Conservation (phyloP, 495 filamentous ascomycete genomes). For the Bacidia gigantensis region DNA sequence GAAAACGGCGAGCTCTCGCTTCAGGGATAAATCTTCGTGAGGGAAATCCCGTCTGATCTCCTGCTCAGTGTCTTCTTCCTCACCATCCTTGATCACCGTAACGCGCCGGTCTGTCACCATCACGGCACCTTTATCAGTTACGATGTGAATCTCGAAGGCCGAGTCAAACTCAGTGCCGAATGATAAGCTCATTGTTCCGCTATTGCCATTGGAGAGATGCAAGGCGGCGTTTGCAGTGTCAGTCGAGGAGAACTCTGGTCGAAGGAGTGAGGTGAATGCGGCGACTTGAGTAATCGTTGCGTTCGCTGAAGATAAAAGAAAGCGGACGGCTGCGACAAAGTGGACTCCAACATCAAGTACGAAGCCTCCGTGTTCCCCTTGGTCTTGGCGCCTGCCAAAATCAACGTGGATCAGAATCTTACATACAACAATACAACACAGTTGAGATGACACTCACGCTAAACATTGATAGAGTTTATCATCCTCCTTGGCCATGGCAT, state of each 20-base stretch:
- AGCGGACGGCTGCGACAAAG: conserved; percentile 6
- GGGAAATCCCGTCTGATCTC: neutral
- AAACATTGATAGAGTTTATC: conserved; percentile 5
- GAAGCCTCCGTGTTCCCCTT: conserved; percentile 4
- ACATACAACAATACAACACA: neutral
- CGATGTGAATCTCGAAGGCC: conserved; percentile 9
- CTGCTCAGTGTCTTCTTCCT: neutral
- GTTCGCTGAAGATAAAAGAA: conserved; percentile 3
- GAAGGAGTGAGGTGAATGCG: conserved; percentile 8
- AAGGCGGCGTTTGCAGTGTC: conserved; percentile 8
- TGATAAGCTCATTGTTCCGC: conserved; percentile 12
- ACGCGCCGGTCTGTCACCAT: conserved; percentile 3
- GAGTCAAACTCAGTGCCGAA: conserved; percentile 4
- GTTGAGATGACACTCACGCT: conserved; percentile 6
- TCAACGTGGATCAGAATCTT: neutral
- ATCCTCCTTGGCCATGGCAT: conserved; percentile 6
- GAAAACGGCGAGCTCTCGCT: conserved; percentile 9
- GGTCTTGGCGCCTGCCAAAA: conserved; percentile 3
- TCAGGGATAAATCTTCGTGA: conserved; percentile 1
- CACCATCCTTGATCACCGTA: neutral
- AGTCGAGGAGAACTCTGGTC: neutral
- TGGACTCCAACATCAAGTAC: conserved; percentile 12
- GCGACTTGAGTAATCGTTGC: conserved; percentile 6
- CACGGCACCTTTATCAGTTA: conserved; percentile 10
- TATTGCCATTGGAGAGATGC: conserved; percentile 7